Base-by-base conservation (phyloP, 2,329 filamentous ascomycete genomes). In the Dothistroma septosporum region DNA sequence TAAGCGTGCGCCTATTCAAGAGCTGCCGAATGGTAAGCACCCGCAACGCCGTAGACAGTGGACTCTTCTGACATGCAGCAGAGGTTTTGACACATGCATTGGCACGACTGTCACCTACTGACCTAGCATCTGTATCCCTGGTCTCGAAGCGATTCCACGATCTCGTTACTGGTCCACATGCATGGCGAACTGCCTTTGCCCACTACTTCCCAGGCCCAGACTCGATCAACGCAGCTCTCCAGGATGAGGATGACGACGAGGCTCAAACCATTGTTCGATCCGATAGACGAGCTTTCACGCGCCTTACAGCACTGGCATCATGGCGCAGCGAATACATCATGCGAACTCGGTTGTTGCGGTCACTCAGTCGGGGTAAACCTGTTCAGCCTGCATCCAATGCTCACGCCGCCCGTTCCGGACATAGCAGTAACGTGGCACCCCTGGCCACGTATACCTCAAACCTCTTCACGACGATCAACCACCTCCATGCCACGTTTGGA, bases 301-400 rank as follows among this genome's bases (percentile, higher is more conserved):
- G 92, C 48, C 82, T 99, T 58, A 95, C 90, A 10, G 82, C 87
- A 3, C 78, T 92, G 63, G 89, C 92, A n/a, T 94, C 92, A 9
- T 97, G 94, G 93, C 85, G 93, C 68, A 97, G 91, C 75, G 94
- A 99, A 75, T 99, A 97, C 71, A 88, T 97, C 53, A 78, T 96
- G 59, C 85, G 94, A 52, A 97, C 92, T 1, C 85, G 91, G 52
- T 83, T 97, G 55, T 78, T 97, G 56, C 85, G 92, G 49, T 94
- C 90, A 63, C 80, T 97, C 60, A 84, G 83, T 52, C 87, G 91
- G 61, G 94, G 93, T 55, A 96, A 92, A 72, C 91, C 93, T 28
- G 73, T 78, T 14, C 82, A 87, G 41, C 78, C 80, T 10, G 73
- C 81, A 32, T 76, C 79, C 52, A 76, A 80, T 69, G 73, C 83